phyloP scores from a whole-genome alignment of 2,329 filamentous ascomycete genomes.

The Scopulariopsis brevicaulis region DNA sequence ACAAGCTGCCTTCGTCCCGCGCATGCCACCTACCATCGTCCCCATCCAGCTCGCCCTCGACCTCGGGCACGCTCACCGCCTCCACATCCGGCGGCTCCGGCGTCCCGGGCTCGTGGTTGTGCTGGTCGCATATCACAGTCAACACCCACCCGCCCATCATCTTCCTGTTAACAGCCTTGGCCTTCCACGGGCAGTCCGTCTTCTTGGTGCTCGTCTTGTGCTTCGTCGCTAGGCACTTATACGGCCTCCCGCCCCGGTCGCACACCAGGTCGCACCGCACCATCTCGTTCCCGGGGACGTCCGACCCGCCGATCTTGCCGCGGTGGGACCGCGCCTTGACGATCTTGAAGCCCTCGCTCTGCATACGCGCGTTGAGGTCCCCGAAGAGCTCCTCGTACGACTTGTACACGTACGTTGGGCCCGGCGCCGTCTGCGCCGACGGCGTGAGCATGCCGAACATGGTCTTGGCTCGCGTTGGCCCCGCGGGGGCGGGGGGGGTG shows the following conservation, averaged over 20 bases:
- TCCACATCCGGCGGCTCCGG: conserved; percentile 26
- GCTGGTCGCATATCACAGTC: conserved; percentile 29
- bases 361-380: conserved; percentile 26
- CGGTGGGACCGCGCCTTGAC: conserved; percentile 32
- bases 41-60: conserved; percentile 15
- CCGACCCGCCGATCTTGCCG: conserved; percentile 25
- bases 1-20: neutral
- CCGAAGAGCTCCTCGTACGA: conserved; percentile 29
- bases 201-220: conserved; percentile 34
- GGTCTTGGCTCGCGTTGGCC: conserved; percentile 7
- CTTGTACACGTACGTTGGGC: conserved; percentile 18
- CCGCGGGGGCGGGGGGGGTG: neutral
- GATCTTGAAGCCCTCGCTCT: conserved; percentile 32
- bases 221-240: conserved; percentile 30
- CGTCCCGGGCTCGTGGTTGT: conserved; percentile 31
- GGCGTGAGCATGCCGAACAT: conserved; percentile 33
- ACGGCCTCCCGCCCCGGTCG: conserved; percentile 29
- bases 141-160: conserved; percentile 30
- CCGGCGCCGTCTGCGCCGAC: conserved; percentile 19
- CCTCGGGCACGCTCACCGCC: conserved; percentile 20
- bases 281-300: conserved; percentile 28
- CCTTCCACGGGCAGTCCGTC: conserved; percentile 32
- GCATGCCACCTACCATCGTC: conserved; percentile 5
- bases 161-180: conserved; percentile 31
- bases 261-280: conserved; percentile 33